Evolutionary conservation across 2,329 filamentous ascomycete genomes (phyloP).

Genomic region (Calonectria honghensis): DNA sequence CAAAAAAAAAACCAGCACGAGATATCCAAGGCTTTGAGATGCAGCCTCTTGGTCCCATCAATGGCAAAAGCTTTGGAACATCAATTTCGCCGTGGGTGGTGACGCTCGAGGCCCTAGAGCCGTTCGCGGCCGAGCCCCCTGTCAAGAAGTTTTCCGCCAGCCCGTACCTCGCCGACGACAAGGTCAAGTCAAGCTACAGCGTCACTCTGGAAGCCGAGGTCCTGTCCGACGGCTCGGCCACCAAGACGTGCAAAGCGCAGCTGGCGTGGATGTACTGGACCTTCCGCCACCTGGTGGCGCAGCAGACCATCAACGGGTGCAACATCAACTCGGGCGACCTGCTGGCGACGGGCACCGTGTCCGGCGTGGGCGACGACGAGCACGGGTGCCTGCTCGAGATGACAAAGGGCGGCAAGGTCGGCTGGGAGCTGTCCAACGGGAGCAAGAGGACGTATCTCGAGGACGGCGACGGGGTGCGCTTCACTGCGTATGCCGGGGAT

Average conservation of each 20-base stretch:
- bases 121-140: conserved; percentile 65
- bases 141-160: conserved; percentile 24
- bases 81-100: conserved; percentile 78
- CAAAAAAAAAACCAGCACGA: conserved; percentile 61
- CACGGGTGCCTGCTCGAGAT: conserved; percentile 65
- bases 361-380: conserved; percentile 57
- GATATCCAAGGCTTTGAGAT: conserved; percentile 79
- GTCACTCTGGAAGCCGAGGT: conserved; percentile 58
- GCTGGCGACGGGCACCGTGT: conserved; percentile 65
- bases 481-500: conserved; percentile 63
- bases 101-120: conserved; percentile 75
- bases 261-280: conserved; percentile 61
- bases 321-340: conserved; percentile 64
- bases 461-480: conserved; percentile 63
- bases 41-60: conserved; percentile 76
- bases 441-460: conserved; percentile 59
- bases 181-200: conserved; percentile 60
- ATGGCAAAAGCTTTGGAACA: conserved; percentile 77
- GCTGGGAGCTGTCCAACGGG: conserved; percentile 55
- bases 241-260: conserved; percentile 28
- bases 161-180: conserved; percentile 57
- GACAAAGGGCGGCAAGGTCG: conserved; percentile 60
- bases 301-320: conserved; percentile 51
- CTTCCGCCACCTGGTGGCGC: conserved; percentile 54
- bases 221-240: conserved; percentile 38